Base-by-base conservation (phyloP, 306 rosid species). In the Luffa acutangula region DNA sequence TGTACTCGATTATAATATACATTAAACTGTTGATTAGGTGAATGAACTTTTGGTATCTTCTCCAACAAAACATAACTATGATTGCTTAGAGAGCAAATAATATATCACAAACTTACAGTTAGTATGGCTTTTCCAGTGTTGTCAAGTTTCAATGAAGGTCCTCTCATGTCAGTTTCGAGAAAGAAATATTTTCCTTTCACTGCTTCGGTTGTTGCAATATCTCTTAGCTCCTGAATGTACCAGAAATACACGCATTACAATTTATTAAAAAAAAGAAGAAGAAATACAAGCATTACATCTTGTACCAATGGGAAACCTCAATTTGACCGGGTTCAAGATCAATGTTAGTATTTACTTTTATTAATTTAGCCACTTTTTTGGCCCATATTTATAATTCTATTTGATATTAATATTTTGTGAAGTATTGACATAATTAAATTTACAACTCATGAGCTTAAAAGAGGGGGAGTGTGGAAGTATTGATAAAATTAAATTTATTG, bases 81-180 rank as follows among this genome's bases (percentile, higher is more conserved):
- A 71, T 46, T 4, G 36, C 17, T 45, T 15, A 33, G 34, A n/a
- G 57, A 46, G 76, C 9, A 2, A 53, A 49, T 72, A 13, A 25
- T 77, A 21, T 12, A 25, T 57, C 49, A 45, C 72, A 76, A 49
- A 82, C 91, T 84, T 81, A 92, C 97, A 3, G 97, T 92, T 67
- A 95, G 80, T 80, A 92, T 92, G 78, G 97, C 90, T 84, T 92
- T 92, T 85, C 98, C 98, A 74, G 91, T 91, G 86, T 92, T 86
- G 89, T 91, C 97, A 79, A 86, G 97, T 87, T 91, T 95, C 86
- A 95, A 82, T 21, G 97, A 59, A 63, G 97, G 96, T 63, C 97
- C 97, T 84, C 85, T 92, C 76, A 95, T 89, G 80, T 95, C 98
- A 63, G 75, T 80, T 83, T 92, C 98, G 31, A 95, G 89, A 74